These are phyloP conservation scores for Umbelopsis vinacea DNA, from an alignment of 192 early-diverging fungal genomes.

Conservation along the genomic window DNA sequence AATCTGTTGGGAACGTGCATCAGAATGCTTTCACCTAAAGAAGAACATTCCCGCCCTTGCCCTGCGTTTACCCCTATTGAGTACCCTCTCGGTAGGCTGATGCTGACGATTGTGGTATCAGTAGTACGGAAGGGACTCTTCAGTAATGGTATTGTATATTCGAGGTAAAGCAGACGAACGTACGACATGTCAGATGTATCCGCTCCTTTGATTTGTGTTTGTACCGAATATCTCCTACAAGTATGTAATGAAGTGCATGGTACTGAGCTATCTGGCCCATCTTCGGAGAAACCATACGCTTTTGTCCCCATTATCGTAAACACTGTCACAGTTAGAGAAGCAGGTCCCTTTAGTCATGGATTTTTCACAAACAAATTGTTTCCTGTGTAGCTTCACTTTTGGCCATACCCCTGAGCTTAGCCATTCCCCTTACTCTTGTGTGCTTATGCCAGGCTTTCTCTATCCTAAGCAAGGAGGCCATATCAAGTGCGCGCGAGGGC, in stretches of 20 bases:
- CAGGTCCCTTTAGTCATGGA: background rate
- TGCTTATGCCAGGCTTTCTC: background rate
- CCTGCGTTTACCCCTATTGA: background rate
- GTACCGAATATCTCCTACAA: background rate
- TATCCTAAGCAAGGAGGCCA: conserved; percentile 4
- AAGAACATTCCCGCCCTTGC: conserved; percentile 21
- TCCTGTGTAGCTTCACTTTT: conserved; percentile 12
- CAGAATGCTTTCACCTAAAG: conserved; percentile 11
- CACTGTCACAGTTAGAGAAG: background rate
- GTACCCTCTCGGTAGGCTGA: background rate
- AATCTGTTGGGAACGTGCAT: conserved; percentile 21
- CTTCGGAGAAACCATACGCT: background rate
- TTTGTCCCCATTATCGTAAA: background rate
- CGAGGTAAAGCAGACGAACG: background rate
- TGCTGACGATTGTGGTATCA: background rate
- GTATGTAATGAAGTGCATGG: background rate
- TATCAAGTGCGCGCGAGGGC: conserved; percentile 8
- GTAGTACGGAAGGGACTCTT: too few relatives aligned
- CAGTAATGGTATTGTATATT: background rate
- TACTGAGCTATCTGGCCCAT: too few relatives aligned
- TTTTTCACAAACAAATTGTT: background rate
- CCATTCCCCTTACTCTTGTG: conserved; percentile 15
- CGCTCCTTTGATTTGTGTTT: background rate
- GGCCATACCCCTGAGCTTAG: conserved; percentile 18
- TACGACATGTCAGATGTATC: background rate